Base-by-base conservation (phyloP, 371 early-diverging fungal species). In the Rhizopus microsporus region DNA sequence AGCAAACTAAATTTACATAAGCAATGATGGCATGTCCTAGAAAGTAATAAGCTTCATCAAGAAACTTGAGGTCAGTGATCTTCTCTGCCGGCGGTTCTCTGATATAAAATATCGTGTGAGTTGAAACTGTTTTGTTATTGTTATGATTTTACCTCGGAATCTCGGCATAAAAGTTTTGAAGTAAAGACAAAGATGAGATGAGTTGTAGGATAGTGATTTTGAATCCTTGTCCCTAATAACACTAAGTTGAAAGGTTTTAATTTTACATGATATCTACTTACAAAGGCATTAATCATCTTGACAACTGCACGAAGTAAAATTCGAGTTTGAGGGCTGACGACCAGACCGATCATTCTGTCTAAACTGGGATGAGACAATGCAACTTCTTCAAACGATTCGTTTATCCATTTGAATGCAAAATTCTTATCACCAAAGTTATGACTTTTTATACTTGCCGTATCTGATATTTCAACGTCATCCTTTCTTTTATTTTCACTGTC, bases 161-260 rank as follows among this genome's bases (percentile, higher is more conserved):
- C 32, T 85, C 76, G 10, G 72, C 56, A 57, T 87, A 84, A 56
- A 77, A 88, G 32, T 74, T 77, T 55, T 87, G 86, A 50, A 89
- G 57, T 9, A 89, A 69, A 5, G 89, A 72, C 13, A 90, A 70
- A 1, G 85, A 90, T 4, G 86, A 83, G 12, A 92, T 58, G 15
- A 93, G 68, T 62, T 92, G 88, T 1, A 88, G 62, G 33, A 84
- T 77, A 5, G 86, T 84, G 46, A 91, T 68, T 56, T 88, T 90
- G 42, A 92, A 82, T 10, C 92, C 93, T 73, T 93, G 91, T 30
- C 86, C 84, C 81, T 76, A 61, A 46, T 35, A 12, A 10, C 37
- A 31, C 12, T 12, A 47, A 29, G 9, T 16, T 46, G 5, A 40
- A 32, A 35, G 17, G 13, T 16, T 53, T 34, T 46, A n/a, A 53